phyloP scores from a whole-genome alignment of 2,329 filamentous ascomycete species.

The Paraphaeosphaeria minitans region DNA sequence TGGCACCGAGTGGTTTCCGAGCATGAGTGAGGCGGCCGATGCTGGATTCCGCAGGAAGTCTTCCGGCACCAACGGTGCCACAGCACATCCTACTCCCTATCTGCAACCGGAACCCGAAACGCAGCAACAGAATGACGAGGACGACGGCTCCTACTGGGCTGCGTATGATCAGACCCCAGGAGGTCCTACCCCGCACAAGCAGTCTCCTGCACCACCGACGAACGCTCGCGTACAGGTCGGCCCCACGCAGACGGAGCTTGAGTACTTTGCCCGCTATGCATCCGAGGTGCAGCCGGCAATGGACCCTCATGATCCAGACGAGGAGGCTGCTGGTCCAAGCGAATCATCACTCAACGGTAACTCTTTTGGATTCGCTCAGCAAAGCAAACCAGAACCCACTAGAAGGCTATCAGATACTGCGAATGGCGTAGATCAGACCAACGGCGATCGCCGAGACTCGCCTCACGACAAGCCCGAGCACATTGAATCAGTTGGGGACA shows the following conservation, averaged over 20 bases:
- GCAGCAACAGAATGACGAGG: constrained; percentile 57
- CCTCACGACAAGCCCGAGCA: constrained; percentile 25
- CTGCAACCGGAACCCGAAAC: constrained; percentile 18
- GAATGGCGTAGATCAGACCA: not conserved
- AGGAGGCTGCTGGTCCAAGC: constrained; percentile 56
- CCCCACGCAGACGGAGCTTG: constrained; percentile 61
- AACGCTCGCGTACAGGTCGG: constrained; percentile 43
- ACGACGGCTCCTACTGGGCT: constrained; percentile 84
- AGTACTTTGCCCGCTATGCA: constrained; percentile 79
- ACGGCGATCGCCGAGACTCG: constrained; percentile 18
- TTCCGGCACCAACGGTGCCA: constrained; percentile 24
- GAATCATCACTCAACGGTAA: constrained; percentile 62
- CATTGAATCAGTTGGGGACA: constrained; percentile 28
- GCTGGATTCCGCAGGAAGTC: constrained; percentile 42
- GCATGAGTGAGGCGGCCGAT: constrained; percentile 66
- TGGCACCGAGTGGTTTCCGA: constrained; percentile 61
- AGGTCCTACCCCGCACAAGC: constrained; percentile 53
- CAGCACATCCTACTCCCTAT: constrained; percentile 14
- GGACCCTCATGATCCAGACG: constrained; percentile 81
- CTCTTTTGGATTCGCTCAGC: constrained; percentile 40
- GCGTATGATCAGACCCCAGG: constrained; percentile 72
- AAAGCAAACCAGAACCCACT: constrained; percentile 29
- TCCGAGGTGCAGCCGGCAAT: constrained; percentile 76
- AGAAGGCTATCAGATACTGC: not conserved
- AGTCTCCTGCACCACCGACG: constrained; percentile 63